Evolutionary conservation across 176 grass and related monocot genomes (phyloP), one percentile per base, ranked within the genome.

Genomic region (Tillandsia fasciculata): DNA sequence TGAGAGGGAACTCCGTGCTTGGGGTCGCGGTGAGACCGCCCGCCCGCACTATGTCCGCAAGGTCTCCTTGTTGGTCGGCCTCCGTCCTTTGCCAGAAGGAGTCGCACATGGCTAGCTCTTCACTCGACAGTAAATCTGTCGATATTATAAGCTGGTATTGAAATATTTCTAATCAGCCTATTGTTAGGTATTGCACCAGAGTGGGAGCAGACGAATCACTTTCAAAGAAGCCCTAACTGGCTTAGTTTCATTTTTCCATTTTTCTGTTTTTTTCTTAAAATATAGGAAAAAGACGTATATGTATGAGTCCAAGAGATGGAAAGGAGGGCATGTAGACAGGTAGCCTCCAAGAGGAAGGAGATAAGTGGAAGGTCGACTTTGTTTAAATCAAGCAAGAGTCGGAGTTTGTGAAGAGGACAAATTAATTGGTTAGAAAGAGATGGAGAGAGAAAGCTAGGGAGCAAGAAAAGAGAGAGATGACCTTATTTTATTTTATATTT

Each of bases 41-140:
- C 3, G 82, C 81, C 1, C 83, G 67, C 72, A 97, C 59, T 71
- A 92, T 77, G 74, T 97, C 94, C 26, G 86, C 79, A 70, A 97
- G 89, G 84, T 97, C 94, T 14, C 81, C 86, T 4, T 3, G 33
- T 72, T 88, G 83, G 70, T 87, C 79, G 18, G 70, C 74, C 14
- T 84, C 88, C 79, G 72, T 81, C 81, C 74, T 71, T 80, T 90
- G 77, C 82, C 81, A 79, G 79, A 75, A 87, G 84, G 76, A 97
- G 81, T 97, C 94, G 69, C 94, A 92, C 94, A 97, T 92, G 73
- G 52, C 72, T 64, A 23, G 26, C 50, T 51, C 48, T 2, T 53
- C 28, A 10, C 3, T 29, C 47, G 42, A 22, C 64, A 7, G 52
- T 33, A 27, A n/a, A 67, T 11, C 51, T 64, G 50, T 56, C 29